Evolutionary conservation across 2,329 filamentous ascomycete genomes (phyloP).

Genomic region (Colletotrichum sp.): DNA sequence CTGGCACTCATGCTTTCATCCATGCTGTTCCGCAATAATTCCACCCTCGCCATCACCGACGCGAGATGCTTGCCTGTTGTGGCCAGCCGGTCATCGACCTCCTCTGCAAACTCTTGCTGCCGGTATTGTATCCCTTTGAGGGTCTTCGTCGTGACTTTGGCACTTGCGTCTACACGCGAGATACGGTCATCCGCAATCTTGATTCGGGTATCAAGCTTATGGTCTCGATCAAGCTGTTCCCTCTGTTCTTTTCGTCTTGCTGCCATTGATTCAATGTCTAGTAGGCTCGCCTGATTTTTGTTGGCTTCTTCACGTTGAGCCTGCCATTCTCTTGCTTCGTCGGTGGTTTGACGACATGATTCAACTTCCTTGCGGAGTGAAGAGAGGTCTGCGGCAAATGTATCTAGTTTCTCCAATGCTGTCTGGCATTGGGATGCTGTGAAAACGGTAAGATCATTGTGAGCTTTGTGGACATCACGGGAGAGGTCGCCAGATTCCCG

Average conservation of each 20-base stretch:
- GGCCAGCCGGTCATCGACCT: background rate
- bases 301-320: background rate
- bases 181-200: background rate
- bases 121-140: background rate
- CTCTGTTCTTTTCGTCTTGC: background rate
- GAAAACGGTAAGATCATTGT: background rate
- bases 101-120: background rate
- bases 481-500: background rate
- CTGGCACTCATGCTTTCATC: background rate
- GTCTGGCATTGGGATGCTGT: background rate
- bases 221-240: background rate
- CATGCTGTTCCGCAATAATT: background rate
- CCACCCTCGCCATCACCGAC: background rate
- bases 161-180: background rate
- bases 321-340: background rate
- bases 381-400: background rate
- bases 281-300: background rate
- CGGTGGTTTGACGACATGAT: background rate
- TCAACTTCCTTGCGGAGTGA: background rate
- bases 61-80: background rate
- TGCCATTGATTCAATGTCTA: background rate
- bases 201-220: background rate
- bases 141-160: background rate
- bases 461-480: constrained; percentile 1
- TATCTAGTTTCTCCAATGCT: background rate